These are phyloP conservation scores for Lichtheimia corymbifera DNA, from an alignment of 371 early-diverging fungal genomes.

Conservation along the genomic window DNA sequence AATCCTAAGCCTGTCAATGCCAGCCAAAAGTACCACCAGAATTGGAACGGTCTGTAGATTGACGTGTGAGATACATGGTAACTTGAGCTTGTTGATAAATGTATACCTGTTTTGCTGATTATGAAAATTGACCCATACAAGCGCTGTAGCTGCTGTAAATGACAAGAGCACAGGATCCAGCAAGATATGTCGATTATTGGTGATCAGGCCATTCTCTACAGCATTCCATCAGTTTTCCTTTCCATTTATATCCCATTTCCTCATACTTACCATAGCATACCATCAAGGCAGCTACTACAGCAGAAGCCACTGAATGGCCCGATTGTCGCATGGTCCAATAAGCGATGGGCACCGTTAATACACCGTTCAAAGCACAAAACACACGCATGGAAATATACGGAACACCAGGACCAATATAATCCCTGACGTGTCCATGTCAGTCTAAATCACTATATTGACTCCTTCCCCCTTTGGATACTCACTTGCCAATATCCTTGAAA, in stretches of 20 bases:
- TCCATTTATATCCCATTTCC: not conserved
- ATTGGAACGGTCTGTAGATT: constrained; percentile 57
- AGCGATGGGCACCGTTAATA: constrained; percentile 47
- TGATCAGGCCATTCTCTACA: constrained; percentile 66
- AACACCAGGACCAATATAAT: constrained; percentile 41
- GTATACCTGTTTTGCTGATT: constrained; percentile 61
- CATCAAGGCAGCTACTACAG: constrained; percentile 45
- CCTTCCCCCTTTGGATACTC: constrained; percentile 26
- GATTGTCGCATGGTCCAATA: constrained; percentile 46
- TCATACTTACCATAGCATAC: constrained; percentile 42
- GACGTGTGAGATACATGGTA: not conserved
- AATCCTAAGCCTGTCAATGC: constrained; percentile 69
- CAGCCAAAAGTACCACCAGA: constrained; percentile 79
- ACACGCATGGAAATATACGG: constrained; percentile 46
- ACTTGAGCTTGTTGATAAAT: not conserved
- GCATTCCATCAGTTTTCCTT: not conserved
- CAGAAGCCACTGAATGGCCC: constrained; percentile 47
- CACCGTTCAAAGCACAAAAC: constrained; percentile 42
- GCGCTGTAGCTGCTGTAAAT: constrained; percentile 72
- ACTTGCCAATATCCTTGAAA: constrained; percentile 89
- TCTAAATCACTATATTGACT: not conserved
- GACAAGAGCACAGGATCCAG: constrained; percentile 89
- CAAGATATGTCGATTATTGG: constrained; percentile 88
- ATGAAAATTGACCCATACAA: constrained; percentile 84
- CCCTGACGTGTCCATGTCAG: constrained; percentile 18